A percentile compares a stretch with the other conserved stretches of the same genome.
Conservation (phyloP, 2,329 filamentous ascomycete genomes). For the Xylariaceae sp. region DNA sequence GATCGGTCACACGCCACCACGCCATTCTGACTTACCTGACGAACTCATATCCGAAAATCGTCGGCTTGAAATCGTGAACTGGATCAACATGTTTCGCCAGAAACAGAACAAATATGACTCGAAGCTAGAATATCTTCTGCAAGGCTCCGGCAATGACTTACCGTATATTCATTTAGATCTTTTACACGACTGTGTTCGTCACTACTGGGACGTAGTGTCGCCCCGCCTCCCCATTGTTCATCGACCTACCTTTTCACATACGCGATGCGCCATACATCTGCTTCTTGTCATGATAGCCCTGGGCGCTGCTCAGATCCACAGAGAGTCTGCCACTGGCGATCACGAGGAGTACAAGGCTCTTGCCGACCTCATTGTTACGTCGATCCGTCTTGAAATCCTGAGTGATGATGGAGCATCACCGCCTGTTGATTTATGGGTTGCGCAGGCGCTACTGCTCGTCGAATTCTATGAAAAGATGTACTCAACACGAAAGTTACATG, state of each 20-base stretch:
- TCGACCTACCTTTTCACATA: conserved; percentile 77
- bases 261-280: conserved; percentile 71
- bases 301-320: conserved; percentile 73
- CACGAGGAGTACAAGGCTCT: conserved; percentile 43
- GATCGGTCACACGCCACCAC: conserved; percentile 40
- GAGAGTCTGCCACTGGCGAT: conserved; percentile 51
- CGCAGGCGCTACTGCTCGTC: conserved; percentile 74
- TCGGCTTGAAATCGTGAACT: conserved; percentile 41
- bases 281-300: conserved; percentile 79
- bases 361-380: conserved; percentile 59
- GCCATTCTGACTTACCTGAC: conserved; percentile 37
- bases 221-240: conserved; percentile 83
- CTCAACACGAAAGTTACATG: conserved; percentile 74
- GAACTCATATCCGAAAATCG: conserved; percentile 42
- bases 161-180: conserved; percentile 64
- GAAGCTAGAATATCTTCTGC: conserved; percentile 31
- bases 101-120: conserved; percentile 40
- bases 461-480: conserved; percentile 94
- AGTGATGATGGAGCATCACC: conserved; percentile 76
- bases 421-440: conserved; percentile 81
- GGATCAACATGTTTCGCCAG: conserved; percentile 40
- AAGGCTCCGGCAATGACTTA: conserved; percentile 39
- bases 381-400: conserved; percentile 77
- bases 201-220: conserved; percentile 83
- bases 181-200: conserved; percentile 79